Percentiles rank a stretch among this genome's conserved stretches.
Conservation (phyloP, 208 protist species). For the Trypanosoma brucei region DNA sequence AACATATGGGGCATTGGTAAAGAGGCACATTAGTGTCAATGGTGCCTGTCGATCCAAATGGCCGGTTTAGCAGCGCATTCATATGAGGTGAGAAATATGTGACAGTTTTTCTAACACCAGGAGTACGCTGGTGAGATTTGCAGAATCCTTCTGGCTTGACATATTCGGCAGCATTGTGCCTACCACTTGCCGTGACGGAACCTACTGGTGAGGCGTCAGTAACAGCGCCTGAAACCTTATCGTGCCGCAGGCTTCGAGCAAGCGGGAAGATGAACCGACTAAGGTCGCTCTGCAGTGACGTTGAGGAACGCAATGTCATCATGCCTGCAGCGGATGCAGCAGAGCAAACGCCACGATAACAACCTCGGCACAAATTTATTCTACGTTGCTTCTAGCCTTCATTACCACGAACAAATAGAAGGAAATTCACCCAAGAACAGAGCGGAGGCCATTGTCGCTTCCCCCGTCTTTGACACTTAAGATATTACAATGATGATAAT, state of each 20-base stretch:
- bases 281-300: conserved; percentile 14
- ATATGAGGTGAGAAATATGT: conserved; percentile 21
- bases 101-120: conserved; percentile 12
- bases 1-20: conserved; percentile 26
- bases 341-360: too few relatives aligned
- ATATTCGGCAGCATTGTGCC: background rate
- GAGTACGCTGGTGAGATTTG: background rate
- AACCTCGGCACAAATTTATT: too few relatives aligned
- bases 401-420: too few relatives aligned
- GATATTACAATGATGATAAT: too few relatives aligned
- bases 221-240: background rate
- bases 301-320: background rate
- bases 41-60: background rate
- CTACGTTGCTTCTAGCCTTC: too few relatives aligned
- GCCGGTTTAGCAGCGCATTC: conserved; percentile 20
- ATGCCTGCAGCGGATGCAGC: background rate
- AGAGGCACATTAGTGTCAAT: conserved; percentile 18
- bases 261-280: conserved; percentile 20
- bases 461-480: too few relatives aligned
- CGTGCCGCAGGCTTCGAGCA: conserved; percentile 6
- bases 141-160: background rate
- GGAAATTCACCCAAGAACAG: too few relatives aligned
- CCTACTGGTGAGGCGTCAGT: background rate
- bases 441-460: too few relatives aligned
- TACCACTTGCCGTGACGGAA: background rate